Base-by-base conservation (phyloP, 2,329 filamentous ascomycete genomes). In the Uncinocarpus reesii region DNA sequence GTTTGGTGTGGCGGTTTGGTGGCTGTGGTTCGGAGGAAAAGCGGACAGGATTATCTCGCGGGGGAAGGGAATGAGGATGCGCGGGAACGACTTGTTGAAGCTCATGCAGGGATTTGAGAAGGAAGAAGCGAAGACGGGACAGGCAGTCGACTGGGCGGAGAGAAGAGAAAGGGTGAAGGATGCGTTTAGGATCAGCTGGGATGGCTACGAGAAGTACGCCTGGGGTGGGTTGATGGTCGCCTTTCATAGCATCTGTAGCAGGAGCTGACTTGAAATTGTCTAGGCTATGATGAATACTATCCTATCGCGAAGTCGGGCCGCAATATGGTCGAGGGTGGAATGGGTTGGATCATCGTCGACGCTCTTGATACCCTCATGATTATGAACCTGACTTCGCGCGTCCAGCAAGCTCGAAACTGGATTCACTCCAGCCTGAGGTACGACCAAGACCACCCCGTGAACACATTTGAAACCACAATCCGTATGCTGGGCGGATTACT, bases 291-390 rank as follows among this genome's bases (percentile, higher is more conserved):
- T 63, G 83, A 92, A 65, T 98, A 85, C 63, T 80, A 86, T 58
- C 92, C 92, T 1, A 69, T 90, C 23, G 80, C 84, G 4, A 92
- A 92, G 63, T 79, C 71, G 15, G 86, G 87, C 42, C 75, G 74
- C 44, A 81, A 92, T 58, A 96, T 98, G 90, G 81, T 87, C 5
- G 76, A 83, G 2, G 81, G 86, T 53, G 92, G 90, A 21, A 76
- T 98, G 67, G 92, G 92, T 24, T 98, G 93, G 92, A 96, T 96
- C 60, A 95, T 98, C 53, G 83, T 98, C 49, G 92, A 98, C 69
- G 81, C 90, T 10, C 72, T 98, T 54, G 92, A 98, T 66, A 98
- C 92, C 0, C 78, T 96, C 75, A 98, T 98, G 71, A 74, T 98
- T 52, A 98, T 98, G 92, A 96, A 96, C 65, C 74, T 95, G 55